Base-by-base conservation (phyloP, 2,329 filamentous ascomycete genomes). In the Didymella glomerata region DNA sequence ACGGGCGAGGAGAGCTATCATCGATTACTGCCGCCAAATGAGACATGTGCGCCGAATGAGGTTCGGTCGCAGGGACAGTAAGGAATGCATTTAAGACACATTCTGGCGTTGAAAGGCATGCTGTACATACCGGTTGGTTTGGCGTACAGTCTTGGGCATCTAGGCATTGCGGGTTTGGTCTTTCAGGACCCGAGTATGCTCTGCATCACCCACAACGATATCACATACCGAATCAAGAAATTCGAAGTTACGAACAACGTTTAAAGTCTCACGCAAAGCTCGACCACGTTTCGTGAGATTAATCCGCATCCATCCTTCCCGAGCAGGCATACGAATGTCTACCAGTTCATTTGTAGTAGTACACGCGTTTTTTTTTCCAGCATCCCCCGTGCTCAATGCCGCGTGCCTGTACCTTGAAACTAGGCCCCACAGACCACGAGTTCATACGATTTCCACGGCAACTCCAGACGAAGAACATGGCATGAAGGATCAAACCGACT, bases 31-130 rank as follows among this genome's bases (percentile, higher is more conserved):
- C 80, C 81, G 18, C 75, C 78, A 14, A 71, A 75, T 16, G 82
- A 84, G 64, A 75, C 77, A 10, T 83, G 80, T 67, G 68, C 79
- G 18, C 81, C 79, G 62, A 79, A 81, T 44, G 73, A 76, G 51
- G 70, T 80, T 41, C 64, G 66, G 56, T 70, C 69, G 58, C 66
- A 44, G 13, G 41, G 41, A 44, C 22, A 71, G 57, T 72, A 36
- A 60, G 10, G 20, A 16, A 34, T 9, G 25, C 13, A 4, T 22
- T 36, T 20, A n/a, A 36, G 45, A 45, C 48, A 30, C 38, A 49
- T 34, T 28, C n/a, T 22, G 56, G 56, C 56, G 56, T 59, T 59
- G 22, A n/a, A 32, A 32, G 45, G 32, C 34, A 25, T 22, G 38
- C 7, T 50, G 50, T 34, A 50, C 16, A 42, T 50, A 50, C 18